Base-by-base conservation (phyloP, 768 basidiomycete species). In the Tricholoma bakamatsutake region DNA sequence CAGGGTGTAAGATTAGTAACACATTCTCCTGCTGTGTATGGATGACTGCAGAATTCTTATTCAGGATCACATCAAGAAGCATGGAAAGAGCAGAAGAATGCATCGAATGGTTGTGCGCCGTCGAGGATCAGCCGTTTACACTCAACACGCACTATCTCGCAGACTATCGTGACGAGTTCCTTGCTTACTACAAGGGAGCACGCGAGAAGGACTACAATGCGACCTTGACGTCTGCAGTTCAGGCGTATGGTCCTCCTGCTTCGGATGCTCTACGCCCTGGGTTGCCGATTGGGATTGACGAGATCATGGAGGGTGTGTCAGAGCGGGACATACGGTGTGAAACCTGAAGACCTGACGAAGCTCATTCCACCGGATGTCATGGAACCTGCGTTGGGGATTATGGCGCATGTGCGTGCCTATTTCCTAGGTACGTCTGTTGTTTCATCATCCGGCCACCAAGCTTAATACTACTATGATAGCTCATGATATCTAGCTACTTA, bases 381-480 rank as follows among this genome's bases (percentile, higher is more conserved):
- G 73, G 83, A 82, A 34, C 75, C 78, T 0, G 83, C 83, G 0
- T 60, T 89, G 13, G 60, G 67, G 3, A 85, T 88, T 61, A 88
- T 89, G 85, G 84, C 84, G 0, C 78, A 83, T 54, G 84, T 88
- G 1, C 74, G 85, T 4, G 87, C 83, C 0, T 88, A 89, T 59
- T 89, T 88, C 66, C 84, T 88, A 75, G 87, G 88, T 86, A 62
- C 37, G 35, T 35, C 12, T 10, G 8, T 35, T 2, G 6, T 34
- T 39, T 39, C 7, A 10, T n/a, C 11, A 5, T 39, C 5, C 8
- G 39, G 34, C 39, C 5, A 39, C n/a, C 5, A 17, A n/a, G 15
- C n/a, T 39, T 5, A 8, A n/a, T n/a, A n/a, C n/a, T n/a, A n/a
- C n/a, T n/a, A n/a, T n/a, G n/a, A n/a, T 15, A n/a, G 13, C 4